Conservation (phyloP, 352 stramenopile genomes). For the Phytophthora melonis region DNA sequence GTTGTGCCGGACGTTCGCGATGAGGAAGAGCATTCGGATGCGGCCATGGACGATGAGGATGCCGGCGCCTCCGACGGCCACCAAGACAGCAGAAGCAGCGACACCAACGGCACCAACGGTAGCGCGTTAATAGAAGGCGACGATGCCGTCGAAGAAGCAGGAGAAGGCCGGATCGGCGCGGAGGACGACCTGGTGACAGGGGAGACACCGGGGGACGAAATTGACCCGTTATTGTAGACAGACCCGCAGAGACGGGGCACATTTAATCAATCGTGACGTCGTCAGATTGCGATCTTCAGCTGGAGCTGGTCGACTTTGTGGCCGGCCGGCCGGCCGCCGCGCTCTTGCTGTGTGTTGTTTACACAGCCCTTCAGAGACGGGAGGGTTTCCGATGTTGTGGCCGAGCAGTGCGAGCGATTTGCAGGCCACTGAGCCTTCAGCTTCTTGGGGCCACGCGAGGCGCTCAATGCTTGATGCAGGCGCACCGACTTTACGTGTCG, state of each 20-base stretch:
- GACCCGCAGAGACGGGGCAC: conserved; percentile 11
- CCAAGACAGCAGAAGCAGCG: neutral
- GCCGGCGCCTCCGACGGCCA: no score
- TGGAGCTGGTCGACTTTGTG: neutral
- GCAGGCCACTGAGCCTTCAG: no score
- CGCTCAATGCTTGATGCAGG: neutral
- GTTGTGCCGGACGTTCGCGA: neutral
- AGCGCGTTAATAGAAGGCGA: neutral
- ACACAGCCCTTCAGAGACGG: neutral
- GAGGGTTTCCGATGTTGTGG: neutral
- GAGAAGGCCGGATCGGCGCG: neutral
- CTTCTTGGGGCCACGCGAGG: neutral
- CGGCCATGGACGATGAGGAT: neutral
- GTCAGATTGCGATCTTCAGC: neutral
- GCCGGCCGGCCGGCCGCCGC: no score
- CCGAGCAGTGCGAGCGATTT: neutral
- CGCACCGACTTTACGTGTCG: neutral
- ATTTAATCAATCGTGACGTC: conserved; percentile 30
- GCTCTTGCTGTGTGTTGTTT: neutral
- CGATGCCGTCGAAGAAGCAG: neutral
- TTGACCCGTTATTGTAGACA: conserved; percentile 23
- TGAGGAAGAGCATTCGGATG: neutral
- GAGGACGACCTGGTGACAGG: neutral
- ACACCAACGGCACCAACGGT: no score
- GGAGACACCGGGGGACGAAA: conserved; percentile 17